Percentiles rank a stretch among this genome's conserved stretches.
phyloP scores from a whole-genome alignment of 2,329 filamentous ascomycete genomes.

The Pyrenochaeta sp. region DNA sequence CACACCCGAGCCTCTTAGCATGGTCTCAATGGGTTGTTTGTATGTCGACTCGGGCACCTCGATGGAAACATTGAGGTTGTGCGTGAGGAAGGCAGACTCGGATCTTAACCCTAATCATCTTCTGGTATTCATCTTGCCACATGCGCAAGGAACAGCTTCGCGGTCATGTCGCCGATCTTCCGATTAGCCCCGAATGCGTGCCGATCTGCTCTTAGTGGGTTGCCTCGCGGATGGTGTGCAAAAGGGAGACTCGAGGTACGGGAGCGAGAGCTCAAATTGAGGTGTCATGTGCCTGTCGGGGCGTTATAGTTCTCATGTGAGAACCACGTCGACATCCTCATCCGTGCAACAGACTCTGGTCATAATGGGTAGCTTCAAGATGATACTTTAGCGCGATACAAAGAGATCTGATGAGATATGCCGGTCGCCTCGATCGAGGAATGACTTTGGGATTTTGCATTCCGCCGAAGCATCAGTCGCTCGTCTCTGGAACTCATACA shows the following conservation, averaged over 20 bases:
- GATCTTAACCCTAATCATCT: slow-evolving; percentile 96
- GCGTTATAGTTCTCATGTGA: slow-evolving; percentile 74
- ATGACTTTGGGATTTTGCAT: slow-evolving; percentile 61
- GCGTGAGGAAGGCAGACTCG: slow-evolving; percentile 71
- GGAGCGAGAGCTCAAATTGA: slow-evolving; percentile 59
- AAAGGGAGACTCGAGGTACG: slow-evolving; percentile 58
- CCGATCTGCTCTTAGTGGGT: slow-evolving; percentile 25
- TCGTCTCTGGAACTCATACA: slow-evolving; percentile 18
- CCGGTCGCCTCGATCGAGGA: slow-evolving; percentile 58
- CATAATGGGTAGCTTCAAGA: slow-evolving; percentile 64
- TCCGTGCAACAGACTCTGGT: slow-evolving; percentile 78
- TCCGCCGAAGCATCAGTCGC: slow-evolving; percentile 18
- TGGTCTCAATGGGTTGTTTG: slow-evolving; percentile 61
- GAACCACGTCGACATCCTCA: slow-evolving; percentile 77
- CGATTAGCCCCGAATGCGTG: slow-evolving; percentile 62
- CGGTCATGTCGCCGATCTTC: slow-evolving; percentile 71
- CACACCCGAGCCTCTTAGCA: slow-evolving; percentile 69
- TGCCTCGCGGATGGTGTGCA: slow-evolving; percentile 29
- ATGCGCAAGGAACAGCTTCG: slow-evolving; percentile 54
- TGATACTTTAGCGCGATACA: slow-evolving; percentile 49
- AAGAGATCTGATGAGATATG: slow-evolving; percentile 61
- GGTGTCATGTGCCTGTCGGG: slow-evolving; percentile 76
- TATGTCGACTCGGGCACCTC: slow-evolving; percentile 47
- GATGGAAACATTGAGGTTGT: slow-evolving; percentile 40
- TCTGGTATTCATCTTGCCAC: slow-evolving; percentile 68